These are phyloP conservation scores for Chimonanthus praecox DNA, from an alignment of 164 flowering plant species.

Conservation along the genomic window DNA sequence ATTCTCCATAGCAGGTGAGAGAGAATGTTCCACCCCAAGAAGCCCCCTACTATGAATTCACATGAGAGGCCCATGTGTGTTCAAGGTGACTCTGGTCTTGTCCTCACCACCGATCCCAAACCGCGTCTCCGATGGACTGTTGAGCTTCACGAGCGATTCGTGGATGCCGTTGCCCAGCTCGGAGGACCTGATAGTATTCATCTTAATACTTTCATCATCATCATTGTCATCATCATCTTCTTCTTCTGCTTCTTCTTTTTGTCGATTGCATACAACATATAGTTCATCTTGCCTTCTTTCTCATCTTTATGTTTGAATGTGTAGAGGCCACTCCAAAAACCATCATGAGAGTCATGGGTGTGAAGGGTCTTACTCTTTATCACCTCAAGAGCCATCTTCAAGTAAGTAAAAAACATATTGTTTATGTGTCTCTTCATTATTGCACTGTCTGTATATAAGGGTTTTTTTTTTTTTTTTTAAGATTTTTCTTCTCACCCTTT, in stretches of 20 bases:
- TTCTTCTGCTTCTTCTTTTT: not conserved
- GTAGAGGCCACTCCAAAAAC: constrained; percentile 98
- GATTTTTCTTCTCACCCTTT: not conserved
- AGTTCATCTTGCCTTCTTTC: not conserved
- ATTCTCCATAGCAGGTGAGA: constrained; percentile 22
- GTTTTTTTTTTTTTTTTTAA: not conserved
- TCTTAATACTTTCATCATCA: not conserved
- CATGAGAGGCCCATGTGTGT: constrained; percentile 74
- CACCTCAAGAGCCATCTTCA: constrained; percentile 99
- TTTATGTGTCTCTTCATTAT: constrained; percentile 3
- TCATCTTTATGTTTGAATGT: constrained; percentile 5
- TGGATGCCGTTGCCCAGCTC: constrained; percentile 96
- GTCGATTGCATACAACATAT: not conserved
- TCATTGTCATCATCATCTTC: not conserved
- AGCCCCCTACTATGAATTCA: constrained; percentile 68
- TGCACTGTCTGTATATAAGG: not conserved
- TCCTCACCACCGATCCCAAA: constrained; percentile 98
- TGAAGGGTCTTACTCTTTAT: constrained; percentile 96
- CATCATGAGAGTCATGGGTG: constrained; percentile 99
- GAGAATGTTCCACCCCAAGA: constrained; percentile 93
- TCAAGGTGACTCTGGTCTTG: constrained; percentile 95
- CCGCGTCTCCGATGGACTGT: constrained; percentile 98
- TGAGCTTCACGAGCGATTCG: constrained; percentile 97
- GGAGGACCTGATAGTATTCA: constrained; percentile 93
- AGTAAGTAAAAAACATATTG: constrained; percentile 29